Evolutionary conservation across 176 grass and related monocot genomes (phyloP).

Genomic region (Carex pumila): DNA sequence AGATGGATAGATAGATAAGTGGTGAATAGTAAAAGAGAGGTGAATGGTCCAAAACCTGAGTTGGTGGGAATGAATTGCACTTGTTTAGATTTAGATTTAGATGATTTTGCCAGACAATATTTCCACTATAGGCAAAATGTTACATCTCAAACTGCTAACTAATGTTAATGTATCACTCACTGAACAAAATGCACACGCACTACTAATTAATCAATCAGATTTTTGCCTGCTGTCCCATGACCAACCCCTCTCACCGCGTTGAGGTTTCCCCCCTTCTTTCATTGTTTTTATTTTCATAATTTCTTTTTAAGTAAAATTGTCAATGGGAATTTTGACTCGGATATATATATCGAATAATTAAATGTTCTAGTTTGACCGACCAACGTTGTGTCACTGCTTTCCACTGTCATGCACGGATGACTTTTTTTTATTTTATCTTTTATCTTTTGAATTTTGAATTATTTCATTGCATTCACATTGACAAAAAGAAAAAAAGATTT

Average conservation of each 20-base stretch:
- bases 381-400: neutral
- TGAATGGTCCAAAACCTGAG: neutral
- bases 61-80: constrained; percentile 4
- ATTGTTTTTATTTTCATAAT: no score
- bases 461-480: no score
- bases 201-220: neutral
- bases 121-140: constrained; percentile 3
- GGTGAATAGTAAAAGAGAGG: neutral
- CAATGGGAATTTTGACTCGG: neutral
- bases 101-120: constrained; percentile 3
- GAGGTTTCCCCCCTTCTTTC: neutral
- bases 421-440: no score
- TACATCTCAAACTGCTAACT: neutral
- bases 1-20: neutral
- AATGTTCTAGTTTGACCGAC: neutral
- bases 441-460: no score
- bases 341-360: neutral
- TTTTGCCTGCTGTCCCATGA: neutral
- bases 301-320: neutral
- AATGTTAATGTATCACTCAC: neutral
- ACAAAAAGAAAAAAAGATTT: no score
- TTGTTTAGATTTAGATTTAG: neutral
- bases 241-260: neutral
- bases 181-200: neutral
- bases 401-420: no score